Evolutionary conservation across 768 basidiomycete species (phyloP), one percentile per base, ranked within the genome.

Genomic region (Serendipita sp.): DNA sequence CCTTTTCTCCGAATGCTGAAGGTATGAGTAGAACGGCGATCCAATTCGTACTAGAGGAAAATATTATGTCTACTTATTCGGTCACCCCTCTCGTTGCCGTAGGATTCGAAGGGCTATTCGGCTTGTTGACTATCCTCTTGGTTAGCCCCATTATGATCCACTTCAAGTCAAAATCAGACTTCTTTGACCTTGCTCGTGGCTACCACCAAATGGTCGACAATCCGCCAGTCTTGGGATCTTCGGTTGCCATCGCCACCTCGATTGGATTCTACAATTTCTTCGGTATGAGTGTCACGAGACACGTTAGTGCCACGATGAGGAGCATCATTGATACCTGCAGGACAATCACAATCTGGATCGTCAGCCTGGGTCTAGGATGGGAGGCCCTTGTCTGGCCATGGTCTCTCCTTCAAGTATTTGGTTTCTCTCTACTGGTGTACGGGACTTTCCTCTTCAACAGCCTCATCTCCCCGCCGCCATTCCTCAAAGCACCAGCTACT

Each of bases 1-100:
- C 23, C 23, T 50, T 16, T 60, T 44, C 64, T 46, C 66, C 27
- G 36, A 4, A 62, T n/a, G 10, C 40, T 43, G 62, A 29, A 43
- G 8, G 23, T 34, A 18, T 44, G 43, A 65, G 31, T 72, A 93
- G 90, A 76, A 88, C 90, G 33, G 92, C 92, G 64, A 83, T 84
- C 8, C 92, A 94, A 72, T 94, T 94, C 71, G 94, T 97, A 50
- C 80, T 96, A 15, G 96, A 98, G 79, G 95, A 97, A 76, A 94
- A 89, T 77, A 93, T 98, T 69, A 85, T 98, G 87, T 77, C 83
- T 70, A 82, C 81, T 58, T 94, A 95, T 77, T 78, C 83, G 37
- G 86, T 97, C 44, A 82, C 84, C 52, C 95, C 96, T 13, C 80
- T 98, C 43, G 82, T 92, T 65, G 94, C 95, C 10, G 96, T 98